A percentile compares a stretch with the other conserved stretches of the same genome.
These are phyloP conservation scores for Mrakia frigida DNA, from an alignment of 768 basidiomycete species.

Conservation along the genomic window DNA sequence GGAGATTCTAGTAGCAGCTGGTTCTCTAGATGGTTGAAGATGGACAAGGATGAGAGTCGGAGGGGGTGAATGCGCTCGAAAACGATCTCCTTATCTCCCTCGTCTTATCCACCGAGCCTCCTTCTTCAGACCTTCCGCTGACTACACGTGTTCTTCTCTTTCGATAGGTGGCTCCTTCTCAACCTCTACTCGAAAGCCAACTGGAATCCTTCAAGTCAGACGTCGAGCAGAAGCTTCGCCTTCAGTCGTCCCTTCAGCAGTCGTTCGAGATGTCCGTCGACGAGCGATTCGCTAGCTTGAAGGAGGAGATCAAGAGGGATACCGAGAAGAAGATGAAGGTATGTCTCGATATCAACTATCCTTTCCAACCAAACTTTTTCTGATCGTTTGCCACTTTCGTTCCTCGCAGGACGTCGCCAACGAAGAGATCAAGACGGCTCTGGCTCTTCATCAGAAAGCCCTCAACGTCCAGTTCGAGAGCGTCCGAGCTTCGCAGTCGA, in stretches of 20 bases:
- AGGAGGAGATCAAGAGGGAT: background rate
- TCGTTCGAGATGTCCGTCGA: background rate
- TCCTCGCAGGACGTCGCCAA: background rate
- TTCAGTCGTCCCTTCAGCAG: background rate
- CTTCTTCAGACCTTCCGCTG: background rate
- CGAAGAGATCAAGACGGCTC: background rate
- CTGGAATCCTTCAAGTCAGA: background rate
- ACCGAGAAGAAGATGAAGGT: background rate
- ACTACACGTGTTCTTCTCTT: background rate
- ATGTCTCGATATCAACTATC: too few relatives aligned
- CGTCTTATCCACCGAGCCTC: background rate
- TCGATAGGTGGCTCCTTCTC: background rate
- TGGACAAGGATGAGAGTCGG: too few relatives aligned
- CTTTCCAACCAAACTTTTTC: too few relatives aligned
- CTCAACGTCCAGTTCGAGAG: background rate
- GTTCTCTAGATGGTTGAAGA: too few relatives aligned
- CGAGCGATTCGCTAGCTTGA: background rate
- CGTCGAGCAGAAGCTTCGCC: background rate
- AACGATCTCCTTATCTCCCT: conserved; percentile 3
- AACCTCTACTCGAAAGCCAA: background rate
- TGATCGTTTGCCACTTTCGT: background rate
- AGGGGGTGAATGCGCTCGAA: too few relatives aligned
- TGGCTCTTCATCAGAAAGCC: background rate
- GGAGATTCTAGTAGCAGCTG: too few relatives aligned
- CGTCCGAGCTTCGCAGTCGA: background rate